Evolutionary conservation across 805 yeast species (phyloP).

Genomic region (Starmerella gropengiesseri): DNA sequence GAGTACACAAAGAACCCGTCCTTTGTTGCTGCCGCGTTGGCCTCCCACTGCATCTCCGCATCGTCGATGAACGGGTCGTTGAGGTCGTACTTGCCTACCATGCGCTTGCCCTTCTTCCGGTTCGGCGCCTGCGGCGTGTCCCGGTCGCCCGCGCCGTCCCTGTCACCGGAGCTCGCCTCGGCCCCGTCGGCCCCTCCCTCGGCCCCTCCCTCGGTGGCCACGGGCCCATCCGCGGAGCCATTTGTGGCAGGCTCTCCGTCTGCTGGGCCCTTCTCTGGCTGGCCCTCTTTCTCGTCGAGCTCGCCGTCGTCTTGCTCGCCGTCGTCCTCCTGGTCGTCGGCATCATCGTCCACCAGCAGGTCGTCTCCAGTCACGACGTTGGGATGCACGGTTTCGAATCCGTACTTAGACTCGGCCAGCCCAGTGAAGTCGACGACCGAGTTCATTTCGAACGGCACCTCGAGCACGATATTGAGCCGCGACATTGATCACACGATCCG

Average conservation of each 20-base stretch:
- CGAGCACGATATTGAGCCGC: conserved; percentile 16
- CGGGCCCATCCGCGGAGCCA: not conserved
- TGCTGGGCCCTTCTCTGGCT: not conserved
- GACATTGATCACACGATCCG: no score
- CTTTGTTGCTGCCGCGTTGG: conserved; percentile 79
- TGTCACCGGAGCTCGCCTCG: not conserved
- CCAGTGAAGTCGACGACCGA: conserved; percentile 58
- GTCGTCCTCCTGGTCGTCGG: conserved; percentile 33
- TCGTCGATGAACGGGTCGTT: conserved; percentile 97
- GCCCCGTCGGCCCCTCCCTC: not conserved
- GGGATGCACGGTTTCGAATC: conserved; percentile 63
- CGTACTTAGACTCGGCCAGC: conserved; percentile 74
- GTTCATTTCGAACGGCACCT: conserved; percentile 21
- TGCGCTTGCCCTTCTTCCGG: conserved; percentile 24
- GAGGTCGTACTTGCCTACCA: conserved; percentile 52
- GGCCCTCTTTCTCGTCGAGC: conserved; percentile 3
- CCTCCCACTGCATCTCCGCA: conserved; percentile 83
- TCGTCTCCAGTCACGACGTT: conserved; percentile 47
- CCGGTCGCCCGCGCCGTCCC: not conserved
- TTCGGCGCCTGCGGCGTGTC: conserved; percentile 9
- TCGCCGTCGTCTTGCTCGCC: conserved; percentile 6
- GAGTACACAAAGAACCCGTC: conserved; percentile 94
- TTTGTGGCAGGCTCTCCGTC: no score
- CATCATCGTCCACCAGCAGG: conserved; percentile 40
- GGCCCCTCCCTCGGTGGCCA: no score